These are phyloP conservation scores for Decorospora gaudefroyi DNA, from an alignment of 2,329 filamentous ascomycete species.

Conservation along the genomic window DNA sequence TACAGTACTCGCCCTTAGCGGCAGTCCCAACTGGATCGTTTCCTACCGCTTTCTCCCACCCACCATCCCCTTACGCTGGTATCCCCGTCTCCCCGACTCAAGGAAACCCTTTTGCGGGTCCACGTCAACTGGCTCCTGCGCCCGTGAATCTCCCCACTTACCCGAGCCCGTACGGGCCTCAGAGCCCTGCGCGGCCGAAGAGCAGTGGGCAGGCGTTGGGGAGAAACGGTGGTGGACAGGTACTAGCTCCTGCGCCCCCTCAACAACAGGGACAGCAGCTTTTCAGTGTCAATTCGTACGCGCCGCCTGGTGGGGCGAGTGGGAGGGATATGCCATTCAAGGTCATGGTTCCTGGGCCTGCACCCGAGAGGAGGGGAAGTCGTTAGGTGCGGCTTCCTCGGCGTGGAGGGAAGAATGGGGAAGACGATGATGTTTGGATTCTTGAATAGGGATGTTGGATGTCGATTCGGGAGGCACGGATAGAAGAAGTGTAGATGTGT, in stretches of 20 bases:
- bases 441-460: slow-evolving; percentile 4
- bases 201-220: slow-evolving; percentile 27
- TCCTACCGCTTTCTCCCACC: slow-evolving; percentile 11
- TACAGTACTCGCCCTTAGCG: slow-evolving; percentile 36
- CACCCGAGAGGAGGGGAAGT: slow-evolving; percentile 34
- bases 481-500: no score
- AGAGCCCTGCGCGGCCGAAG: slow-evolving; percentile 29
- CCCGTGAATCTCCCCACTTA: slow-evolving; percentile 31
- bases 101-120: slow-evolving; percentile 10
- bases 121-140: slow-evolving; percentile 33
- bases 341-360: slow-evolving; percentile 37
- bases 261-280: slow-evolving; percentile 19
- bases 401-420: neutral
- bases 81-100: slow-evolving; percentile 15
- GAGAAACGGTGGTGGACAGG: slow-evolving; percentile 21
- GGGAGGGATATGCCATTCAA: slow-evolving; percentile 37
- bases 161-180: slow-evolving; percentile 40
- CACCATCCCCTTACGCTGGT: slow-evolving; percentile 19
- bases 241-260: slow-evolving; percentile 39
- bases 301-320: slow-evolving; percentile 22
- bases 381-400: slow-evolving; percentile 30
- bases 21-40: slow-evolving; percentile 31
- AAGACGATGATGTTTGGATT: slow-evolving; percentile 8
- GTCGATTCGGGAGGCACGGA: no score
- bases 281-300: slow-evolving; percentile 35